Evolutionary conservation across 495 filamentous ascomycete species (phyloP), one percentile per base, ranked within the genome.

Genomic region (Penicillium riverlandense): DNA sequence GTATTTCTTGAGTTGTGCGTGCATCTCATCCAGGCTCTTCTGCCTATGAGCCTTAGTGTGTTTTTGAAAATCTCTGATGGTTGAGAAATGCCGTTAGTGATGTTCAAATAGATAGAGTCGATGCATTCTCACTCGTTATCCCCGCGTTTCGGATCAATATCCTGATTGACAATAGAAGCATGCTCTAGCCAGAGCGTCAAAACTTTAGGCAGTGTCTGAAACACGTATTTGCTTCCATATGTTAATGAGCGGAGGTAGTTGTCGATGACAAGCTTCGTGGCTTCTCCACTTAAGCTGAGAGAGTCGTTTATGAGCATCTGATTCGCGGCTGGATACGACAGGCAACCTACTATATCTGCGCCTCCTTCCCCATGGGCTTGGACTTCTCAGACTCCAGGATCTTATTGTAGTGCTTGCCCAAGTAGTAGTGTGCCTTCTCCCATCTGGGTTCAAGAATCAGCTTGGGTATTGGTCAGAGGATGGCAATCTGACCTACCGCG

Each of bases 391-490:
- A 85, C 52, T 97, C 90, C 13, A 95, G 72, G 11, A 97, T 76
- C 58, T 96, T 99, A 59, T 96, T 95, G 72, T 97, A 99, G 63
- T 97, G 87, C 44, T 90, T 91, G 10, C 92, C 92, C 12, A 99
- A 76, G 63, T 96, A 95, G 62, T 96, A 97, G 60, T 96, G 87
- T 1, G 86, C 90, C 65, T 95, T 96, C 54, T 99, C 94, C 90
- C 90, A 99, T 48, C 79, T 82, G 37, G 11, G 29, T 38, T 7
- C 15, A 8, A 29, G 47, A 41, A 60, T 54, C 47, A 44, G 49
- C 15, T 44, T 12, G 10, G 10, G 11, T 38, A 0, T 34, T 35
- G 8, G 9, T 8, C 7, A 37, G 29, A 0, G 14, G 9, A 8
- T 9, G 2, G 8, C 28, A 14, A 8, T 29, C 6, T 30, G 4